phyloP scores from a whole-genome alignment of 768 basidiomycete genomes.

The Fomitopsis serialis region DNA sequence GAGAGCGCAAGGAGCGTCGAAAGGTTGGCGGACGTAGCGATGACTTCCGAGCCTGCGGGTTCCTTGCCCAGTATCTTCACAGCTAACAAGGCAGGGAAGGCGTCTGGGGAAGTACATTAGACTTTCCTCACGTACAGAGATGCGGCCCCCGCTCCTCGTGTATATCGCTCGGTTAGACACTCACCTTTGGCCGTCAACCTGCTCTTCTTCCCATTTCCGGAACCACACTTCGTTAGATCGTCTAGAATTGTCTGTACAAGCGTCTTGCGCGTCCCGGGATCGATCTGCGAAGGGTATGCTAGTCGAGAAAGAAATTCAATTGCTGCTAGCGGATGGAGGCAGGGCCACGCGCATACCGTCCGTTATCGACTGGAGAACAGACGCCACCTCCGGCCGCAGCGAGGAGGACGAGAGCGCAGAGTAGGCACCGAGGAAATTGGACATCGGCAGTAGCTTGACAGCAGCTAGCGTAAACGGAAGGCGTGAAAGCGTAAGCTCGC shows the following conservation, averaged over 20 bases:
- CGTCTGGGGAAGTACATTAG: constrained; percentile 45
- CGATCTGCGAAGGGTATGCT: constrained; percentile 47
- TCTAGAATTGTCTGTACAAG: constrained; percentile 39
- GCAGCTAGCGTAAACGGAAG: background rate
- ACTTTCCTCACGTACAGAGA: background rate
- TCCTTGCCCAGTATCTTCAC: constrained; percentile 74
- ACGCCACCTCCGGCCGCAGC: constrained; percentile 37
- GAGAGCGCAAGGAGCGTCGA: constrained; percentile 49
- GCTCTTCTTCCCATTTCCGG: constrained; percentile 34
- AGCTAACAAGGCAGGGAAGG: constrained; percentile 58
- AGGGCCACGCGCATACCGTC: constrained; percentile 31
- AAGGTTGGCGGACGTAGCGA: constrained; percentile 52
- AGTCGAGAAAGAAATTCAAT: constrained; percentile 3
- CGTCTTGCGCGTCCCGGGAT: constrained; percentile 41
- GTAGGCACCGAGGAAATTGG: constrained; percentile 42
- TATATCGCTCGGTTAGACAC: constrained; percentile 7
- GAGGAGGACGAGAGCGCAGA: constrained; percentile 43
- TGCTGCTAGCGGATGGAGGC: background rate
- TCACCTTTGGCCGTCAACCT: constrained; percentile 54
- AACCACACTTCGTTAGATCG: constrained; percentile 19
- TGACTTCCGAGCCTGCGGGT: constrained; percentile 58
- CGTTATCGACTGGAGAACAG: constrained; percentile 46
- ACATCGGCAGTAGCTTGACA: constrained; percentile 34
- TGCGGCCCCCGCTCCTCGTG: background rate
- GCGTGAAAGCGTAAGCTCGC: background rate